Conservation (phyloP, 371 early-diverging fungal genomes). For the Mycotypha africana region DNA sequence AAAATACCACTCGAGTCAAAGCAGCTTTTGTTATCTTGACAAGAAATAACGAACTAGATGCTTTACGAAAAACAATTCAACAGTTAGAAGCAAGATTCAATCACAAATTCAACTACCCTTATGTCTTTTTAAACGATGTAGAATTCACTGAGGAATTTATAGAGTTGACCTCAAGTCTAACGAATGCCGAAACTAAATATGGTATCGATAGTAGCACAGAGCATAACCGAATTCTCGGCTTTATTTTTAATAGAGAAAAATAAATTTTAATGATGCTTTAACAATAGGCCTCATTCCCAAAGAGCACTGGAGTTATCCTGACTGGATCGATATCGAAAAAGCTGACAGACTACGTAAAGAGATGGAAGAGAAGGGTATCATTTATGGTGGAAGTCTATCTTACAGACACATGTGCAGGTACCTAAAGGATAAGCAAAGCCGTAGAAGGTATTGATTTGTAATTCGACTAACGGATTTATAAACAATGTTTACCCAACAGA, state of each 20-base stretch:
- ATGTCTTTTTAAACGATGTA: constrained; percentile 79
- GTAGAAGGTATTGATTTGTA: too few relatives aligned
- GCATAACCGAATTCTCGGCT: too few relatives aligned
- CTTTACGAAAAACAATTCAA: constrained; percentile 59
- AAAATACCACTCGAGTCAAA: constrained; percentile 41
- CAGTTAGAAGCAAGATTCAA: constrained; percentile 85
- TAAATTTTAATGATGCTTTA: too few relatives aligned
- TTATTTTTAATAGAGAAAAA: too few relatives aligned
- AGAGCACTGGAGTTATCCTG: constrained; percentile 81
- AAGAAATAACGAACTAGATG: constrained; percentile 73
- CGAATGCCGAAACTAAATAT: constrained; percentile 46
- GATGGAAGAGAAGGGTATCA: constrained; percentile 62
- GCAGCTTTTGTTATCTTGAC: constrained; percentile 64
- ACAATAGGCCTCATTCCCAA: constrained; percentile 62
- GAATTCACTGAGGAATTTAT: constrained; percentile 80
- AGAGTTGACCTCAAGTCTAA: constrained; percentile 37
- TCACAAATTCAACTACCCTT: constrained; percentile 77
- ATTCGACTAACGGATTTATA: too few relatives aligned
- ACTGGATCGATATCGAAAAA: constrained; percentile 68
- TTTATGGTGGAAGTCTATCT: constrained; percentile 78
- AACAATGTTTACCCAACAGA: too few relatives aligned
- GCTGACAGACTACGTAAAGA: constrained; percentile 50
- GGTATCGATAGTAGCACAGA: constrained; percentile 18
- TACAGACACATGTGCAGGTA: constrained; percentile 94
- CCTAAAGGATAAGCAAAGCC: too few relatives aligned